Evolutionary conservation across 805 yeast genomes (phyloP), one percentile per base, ranked within the genome.

Genomic region (Lipomyces oligophaga): DNA sequence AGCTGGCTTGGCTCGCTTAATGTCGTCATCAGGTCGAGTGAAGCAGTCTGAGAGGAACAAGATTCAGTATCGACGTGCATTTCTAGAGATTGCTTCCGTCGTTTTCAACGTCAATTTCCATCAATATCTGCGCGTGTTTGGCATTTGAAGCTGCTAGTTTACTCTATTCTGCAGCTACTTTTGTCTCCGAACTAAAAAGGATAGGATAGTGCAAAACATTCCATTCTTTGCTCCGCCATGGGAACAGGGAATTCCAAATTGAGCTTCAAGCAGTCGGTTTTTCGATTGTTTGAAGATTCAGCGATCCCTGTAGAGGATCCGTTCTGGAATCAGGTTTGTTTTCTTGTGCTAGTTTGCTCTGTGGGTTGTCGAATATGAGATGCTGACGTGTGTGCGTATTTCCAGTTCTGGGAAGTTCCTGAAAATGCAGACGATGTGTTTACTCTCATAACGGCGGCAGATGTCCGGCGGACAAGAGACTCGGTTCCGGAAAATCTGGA

Each of bases 241-340:
- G 88, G 83, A 34, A 76, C 81, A 26, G 69, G 81, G n/a, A 90
- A 84, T 47, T 84, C 89, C 20, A 81, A 74, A 59, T 67, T 77
- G 31, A 69, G 70, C 43, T 76, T 78, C 63, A 79, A 77, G 61
- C 75, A 74, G 58, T 85, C 80, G 58, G 75, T 84, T 51, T 73
- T 74, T 59, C 69, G 72, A 52, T 72, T 85, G 22, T 59, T 60
- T 48, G 62, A 60, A 47, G 57, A 48, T 13, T 45, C 54, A 3
- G 63, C 62, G 15, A 60, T 69, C 13, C 57, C 72, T 3, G 53
- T 60, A 1, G 64, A 63, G 27, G 74, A 67, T 49, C 59, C 60
- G 1, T 70, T 68, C 54, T 75, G 81, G 80, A 58, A 43, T 2
- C 61, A 55, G 55, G 63, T 60, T 47, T 31, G 55, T 43, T 21